phyloP scores from a whole-genome alignment of 805 yeast genomes.

The Wickerhamiella hasegawae region DNA sequence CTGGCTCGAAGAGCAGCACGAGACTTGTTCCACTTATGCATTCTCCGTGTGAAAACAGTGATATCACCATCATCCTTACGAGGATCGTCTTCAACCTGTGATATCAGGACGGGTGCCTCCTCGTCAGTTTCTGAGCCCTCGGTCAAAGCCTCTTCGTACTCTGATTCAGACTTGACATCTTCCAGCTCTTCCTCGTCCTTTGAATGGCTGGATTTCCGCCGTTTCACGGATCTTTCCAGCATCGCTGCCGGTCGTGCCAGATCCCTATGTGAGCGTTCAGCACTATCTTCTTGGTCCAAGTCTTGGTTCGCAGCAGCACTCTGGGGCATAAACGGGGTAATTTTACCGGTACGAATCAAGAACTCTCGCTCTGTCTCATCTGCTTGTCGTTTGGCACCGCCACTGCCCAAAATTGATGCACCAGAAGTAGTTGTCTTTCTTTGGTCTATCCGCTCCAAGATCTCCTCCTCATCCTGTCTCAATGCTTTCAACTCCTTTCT shows the following conservation, averaged over 20 bases:
- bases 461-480: conserved; percentile 48
- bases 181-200: conserved; percentile 3
- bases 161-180: neutral
- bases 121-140: neutral
- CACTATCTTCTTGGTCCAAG: neutral
- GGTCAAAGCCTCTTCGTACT: neutral
- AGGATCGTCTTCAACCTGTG: too few species aligned
- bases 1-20: neutral
- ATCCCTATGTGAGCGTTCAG: conserved; percentile 32
- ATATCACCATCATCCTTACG: neutral
- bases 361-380: conserved; percentile 72
- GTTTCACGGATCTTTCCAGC: too few species aligned
- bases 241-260: conserved; percentile 20
- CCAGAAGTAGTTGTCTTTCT: conserved; percentile 8
- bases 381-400: conserved; percentile 27
- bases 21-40: too few species aligned
- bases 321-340: conserved; percentile 79
- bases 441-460: conserved; percentile 30
- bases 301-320: conserved; percentile 13
- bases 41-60: too few species aligned
- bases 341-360: conserved; percentile 74
- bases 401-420: neutral
- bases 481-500: conserved; percentile 36
- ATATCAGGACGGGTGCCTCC: too few species aligned
- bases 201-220: conserved; percentile 1